These are phyloP conservation scores for Thelonectria blattea DNA, from an alignment of 2,329 filamentous ascomycete genomes.

Conservation along the genomic window DNA sequence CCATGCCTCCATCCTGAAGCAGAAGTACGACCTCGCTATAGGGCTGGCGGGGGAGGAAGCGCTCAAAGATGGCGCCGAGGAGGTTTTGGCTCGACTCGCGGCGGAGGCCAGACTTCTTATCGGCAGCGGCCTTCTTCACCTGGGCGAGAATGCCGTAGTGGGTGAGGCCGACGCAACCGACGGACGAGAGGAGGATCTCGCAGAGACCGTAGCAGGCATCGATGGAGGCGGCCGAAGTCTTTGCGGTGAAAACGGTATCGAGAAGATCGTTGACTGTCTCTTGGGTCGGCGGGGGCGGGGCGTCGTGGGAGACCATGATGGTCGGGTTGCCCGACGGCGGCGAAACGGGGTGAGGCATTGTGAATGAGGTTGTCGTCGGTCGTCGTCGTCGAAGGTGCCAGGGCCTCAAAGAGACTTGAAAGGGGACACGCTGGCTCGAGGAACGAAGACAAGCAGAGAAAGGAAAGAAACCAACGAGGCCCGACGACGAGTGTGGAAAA, in stretches of 20 bases:
- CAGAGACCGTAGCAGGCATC: conserved; percentile 68
- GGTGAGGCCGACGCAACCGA: conserved; percentile 59
- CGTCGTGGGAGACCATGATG: conserved; percentile 56
- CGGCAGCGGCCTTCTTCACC: conserved; percentile 75
- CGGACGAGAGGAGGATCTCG: conserved; percentile 60
- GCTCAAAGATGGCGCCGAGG: conserved; percentile 90
- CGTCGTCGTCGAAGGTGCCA: conserved; percentile 17
- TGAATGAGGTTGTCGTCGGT: conserved; percentile 12
- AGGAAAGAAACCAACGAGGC: conserved; percentile 36
- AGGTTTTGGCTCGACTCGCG: conserved; percentile 95
- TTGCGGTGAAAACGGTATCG: conserved; percentile 70
- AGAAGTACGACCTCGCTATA: conserved; percentile 83
- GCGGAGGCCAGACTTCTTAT: conserved; percentile 90
- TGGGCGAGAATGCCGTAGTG: conserved; percentile 62
- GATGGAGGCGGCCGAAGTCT: conserved; percentile 72
- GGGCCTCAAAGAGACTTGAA: conserved; percentile 29
- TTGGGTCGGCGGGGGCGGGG: conserved; percentile 64
- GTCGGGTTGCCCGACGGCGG: conserved; percentile 46
- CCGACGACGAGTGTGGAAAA: conserved; percentile 19
- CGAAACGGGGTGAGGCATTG: conserved; percentile 57
- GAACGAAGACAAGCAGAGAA: conserved; percentile 12
- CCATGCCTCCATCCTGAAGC: conserved; percentile 76
- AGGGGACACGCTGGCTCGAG: conserved; percentile 12
- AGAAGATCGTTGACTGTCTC: conserved; percentile 71
- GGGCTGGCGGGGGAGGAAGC: conserved; percentile 78